Evolutionary conservation across 2,329 filamentous ascomycete genomes (phyloP).

Genomic region (Stagonosporopsis chrysanthemi): DNA sequence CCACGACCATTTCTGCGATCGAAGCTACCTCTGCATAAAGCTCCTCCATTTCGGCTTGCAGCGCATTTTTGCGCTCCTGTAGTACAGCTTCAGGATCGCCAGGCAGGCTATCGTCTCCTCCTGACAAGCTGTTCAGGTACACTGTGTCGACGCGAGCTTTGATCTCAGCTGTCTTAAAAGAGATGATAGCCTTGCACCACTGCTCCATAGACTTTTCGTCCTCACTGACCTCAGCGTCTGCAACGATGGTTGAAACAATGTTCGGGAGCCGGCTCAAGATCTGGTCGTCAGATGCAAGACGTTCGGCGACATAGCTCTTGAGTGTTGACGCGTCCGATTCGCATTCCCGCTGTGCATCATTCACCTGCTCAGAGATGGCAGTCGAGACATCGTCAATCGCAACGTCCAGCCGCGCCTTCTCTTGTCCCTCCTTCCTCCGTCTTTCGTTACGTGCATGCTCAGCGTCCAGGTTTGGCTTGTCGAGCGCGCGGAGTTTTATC

Average conservation of each 20-base stretch:
- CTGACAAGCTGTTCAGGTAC: constrained; percentile 56
- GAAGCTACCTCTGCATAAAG: constrained; percentile 73
- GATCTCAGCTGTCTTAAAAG: constrained; percentile 52
- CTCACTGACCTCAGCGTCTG: constrained; percentile 56
- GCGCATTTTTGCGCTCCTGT: constrained; percentile 58
- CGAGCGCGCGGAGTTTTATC: constrained; percentile 61
- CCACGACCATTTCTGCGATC: constrained; percentile 74
- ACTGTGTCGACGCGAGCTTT: constrained; percentile 59
- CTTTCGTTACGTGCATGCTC: constrained; percentile 49
- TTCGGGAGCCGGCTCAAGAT: constrained; percentile 71
- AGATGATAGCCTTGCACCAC: constrained; percentile 58
- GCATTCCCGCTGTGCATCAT: constrained; percentile 57
- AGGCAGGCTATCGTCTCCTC: constrained; percentile 11
- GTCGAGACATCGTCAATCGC: constrained; percentile 45
- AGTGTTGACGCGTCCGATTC: constrained; percentile 56
- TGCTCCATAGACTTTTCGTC: constrained; percentile 63
- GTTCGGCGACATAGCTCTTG: constrained; percentile 58
- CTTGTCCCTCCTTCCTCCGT: constrained; percentile 47
- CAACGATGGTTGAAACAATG: constrained; percentile 66
- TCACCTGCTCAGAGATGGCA: constrained; percentile 44
- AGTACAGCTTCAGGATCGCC: constrained; percentile 52
- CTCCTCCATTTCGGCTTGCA: constrained; percentile 72
- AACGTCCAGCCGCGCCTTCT: constrained; percentile 54
- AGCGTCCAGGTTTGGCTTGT: constrained; percentile 49
- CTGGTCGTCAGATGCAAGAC: constrained; percentile 69